These are phyloP conservation scores for Cryptosporidium xiaoi DNA, from an alignment of 169 alveolate species.

Conservation along the genomic window DNA sequence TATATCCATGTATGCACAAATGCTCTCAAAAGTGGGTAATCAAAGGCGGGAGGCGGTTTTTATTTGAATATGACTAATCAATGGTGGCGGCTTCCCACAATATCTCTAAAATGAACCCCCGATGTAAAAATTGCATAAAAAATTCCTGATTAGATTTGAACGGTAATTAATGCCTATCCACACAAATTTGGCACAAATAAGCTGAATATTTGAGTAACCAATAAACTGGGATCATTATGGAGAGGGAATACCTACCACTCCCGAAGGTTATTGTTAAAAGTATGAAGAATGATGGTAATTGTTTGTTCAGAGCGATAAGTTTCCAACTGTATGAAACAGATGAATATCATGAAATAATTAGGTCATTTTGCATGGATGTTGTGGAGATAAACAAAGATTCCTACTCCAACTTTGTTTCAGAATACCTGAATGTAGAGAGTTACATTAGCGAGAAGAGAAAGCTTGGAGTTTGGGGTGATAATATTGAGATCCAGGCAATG, in stretches of 20 bases:
- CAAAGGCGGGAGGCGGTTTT: too few species aligned
- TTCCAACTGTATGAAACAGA: constrained; percentile 82
- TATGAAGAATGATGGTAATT: constrained; percentile 84
- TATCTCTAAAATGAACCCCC: too few species aligned
- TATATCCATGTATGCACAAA: too few species aligned
- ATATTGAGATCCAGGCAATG: constrained; percentile 83
- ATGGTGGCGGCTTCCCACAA: too few species aligned
- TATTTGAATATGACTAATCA: too few species aligned
- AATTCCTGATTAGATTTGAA: background rate
- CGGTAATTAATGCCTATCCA: background rate
- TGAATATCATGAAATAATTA: constrained; percentile 75
- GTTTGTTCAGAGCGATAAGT: constrained; percentile 83
- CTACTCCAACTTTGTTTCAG: constrained; percentile 82
- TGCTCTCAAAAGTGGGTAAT: too few species aligned
- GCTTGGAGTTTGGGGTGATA: constrained; percentile 86
- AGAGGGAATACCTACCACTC: constrained; percentile 6
- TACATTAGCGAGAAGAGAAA: constrained; percentile 78
- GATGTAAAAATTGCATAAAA: background rate
- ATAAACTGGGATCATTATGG: constrained; percentile 8
- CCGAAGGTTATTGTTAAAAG: constrained; percentile 15
- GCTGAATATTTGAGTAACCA: background rate
- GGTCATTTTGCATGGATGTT: constrained; percentile 79
- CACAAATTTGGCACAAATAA: background rate
- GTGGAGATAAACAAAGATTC: constrained; percentile 77
- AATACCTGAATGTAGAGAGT: constrained; percentile 83